Evolutionary conservation across 495 filamentous ascomycete genomes (phyloP).

Genomic region (Acidiella bohemica): DNA sequence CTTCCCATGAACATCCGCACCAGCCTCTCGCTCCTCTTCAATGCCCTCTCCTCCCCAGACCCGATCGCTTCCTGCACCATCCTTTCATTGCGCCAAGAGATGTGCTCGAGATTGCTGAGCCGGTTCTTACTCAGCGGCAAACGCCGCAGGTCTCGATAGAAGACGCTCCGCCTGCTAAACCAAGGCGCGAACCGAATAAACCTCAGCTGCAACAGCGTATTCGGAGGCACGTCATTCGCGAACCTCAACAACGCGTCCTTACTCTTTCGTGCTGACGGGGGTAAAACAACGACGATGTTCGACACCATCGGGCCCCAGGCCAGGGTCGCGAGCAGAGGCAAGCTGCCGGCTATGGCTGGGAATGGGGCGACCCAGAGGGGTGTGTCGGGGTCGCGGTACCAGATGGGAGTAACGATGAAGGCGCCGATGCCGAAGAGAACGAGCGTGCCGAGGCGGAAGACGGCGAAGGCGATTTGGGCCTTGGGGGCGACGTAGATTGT

Average conservation of each 20-base stretch:
- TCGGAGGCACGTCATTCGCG: conserved; percentile 45
- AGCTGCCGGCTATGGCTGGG: conserved; percentile 43
- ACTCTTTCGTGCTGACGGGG: conserved; percentile 39
- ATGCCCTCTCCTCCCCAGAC: neutral
- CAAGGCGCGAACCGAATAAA: conserved; percentile 53
- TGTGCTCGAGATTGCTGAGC: conserved; percentile 39
- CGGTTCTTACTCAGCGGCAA: conserved; percentile 30
- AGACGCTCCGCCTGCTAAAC: conserved; percentile 36
- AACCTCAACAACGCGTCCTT: conserved; percentile 54
- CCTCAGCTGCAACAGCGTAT: conserved; percentile 51
- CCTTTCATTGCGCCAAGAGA: too few relatives aligned
- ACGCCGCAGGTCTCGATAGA: conserved; percentile 38
- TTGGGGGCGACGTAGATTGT: conserved; percentile 64
- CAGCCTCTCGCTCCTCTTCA: neutral
- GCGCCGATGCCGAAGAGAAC: conserved; percentile 53
- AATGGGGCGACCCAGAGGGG: conserved; percentile 32
- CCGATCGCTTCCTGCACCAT: too few relatives aligned
- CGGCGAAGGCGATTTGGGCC: conserved; percentile 48
- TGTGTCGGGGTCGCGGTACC: conserved; percentile 36
- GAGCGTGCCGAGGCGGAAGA: conserved; percentile 55
- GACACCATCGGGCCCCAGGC: conserved; percentile 33
- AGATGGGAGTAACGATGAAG: conserved; percentile 46
- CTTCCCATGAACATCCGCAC: conserved; percentile 3
- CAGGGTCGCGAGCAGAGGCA: conserved; percentile 55
- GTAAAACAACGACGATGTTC: conserved; percentile 20